Evolutionary conservation across 805 yeast species (phyloP), one percentile per base, ranked within the genome.

Genomic region (Hanseniaspora opuntiae): DNA sequence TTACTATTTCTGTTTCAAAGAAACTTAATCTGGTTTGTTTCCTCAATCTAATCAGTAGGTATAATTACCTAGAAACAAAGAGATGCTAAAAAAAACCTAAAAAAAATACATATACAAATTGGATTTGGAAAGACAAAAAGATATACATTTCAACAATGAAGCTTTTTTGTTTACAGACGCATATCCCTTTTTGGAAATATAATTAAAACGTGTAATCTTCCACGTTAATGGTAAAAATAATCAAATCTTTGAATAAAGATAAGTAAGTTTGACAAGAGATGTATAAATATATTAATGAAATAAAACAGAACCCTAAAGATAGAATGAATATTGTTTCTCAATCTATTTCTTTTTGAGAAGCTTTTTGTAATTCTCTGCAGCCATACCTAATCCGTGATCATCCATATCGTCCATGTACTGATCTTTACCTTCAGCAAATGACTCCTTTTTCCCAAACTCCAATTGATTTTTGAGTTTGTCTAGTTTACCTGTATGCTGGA

Each of bases 391-490:
- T 0, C 96, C 96, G 33, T 84, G 70, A 60, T 86, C 95, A 52
- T 86, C 88, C 54, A 37, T 44, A n/a, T 44, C 40, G 37, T 11
- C 94, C 95, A 62, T 71, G 82, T 0, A 79, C 72, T 51, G 54
- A 19, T 51, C 45, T 20, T 51, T 44, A 57, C 84, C 88, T 56
- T 71, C 69, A 3, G 73, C 69, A 1, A 81, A 74, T 20, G 74
- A 78, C 62, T 86, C 96, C 57, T 74, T 72, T 59, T 81, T 75
- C 7, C 95, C 96, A 68, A 90, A 89, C 41, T 74, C 83, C 78
- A 89, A 75, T 61, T 84, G 77, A 63, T 90, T 88, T 61, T 86
- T 95, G 3, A 95, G 84, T 58, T 79, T 82, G 36, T 88, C 80
- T 44, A 85, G 64, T 53, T 88, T 95, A 0, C 95, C 82, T 74